These are phyloP conservation scores for Petasospora fabianii DNA, from an alignment of 1,139 yeast genomes.

Conservation along the genomic window DNA sequence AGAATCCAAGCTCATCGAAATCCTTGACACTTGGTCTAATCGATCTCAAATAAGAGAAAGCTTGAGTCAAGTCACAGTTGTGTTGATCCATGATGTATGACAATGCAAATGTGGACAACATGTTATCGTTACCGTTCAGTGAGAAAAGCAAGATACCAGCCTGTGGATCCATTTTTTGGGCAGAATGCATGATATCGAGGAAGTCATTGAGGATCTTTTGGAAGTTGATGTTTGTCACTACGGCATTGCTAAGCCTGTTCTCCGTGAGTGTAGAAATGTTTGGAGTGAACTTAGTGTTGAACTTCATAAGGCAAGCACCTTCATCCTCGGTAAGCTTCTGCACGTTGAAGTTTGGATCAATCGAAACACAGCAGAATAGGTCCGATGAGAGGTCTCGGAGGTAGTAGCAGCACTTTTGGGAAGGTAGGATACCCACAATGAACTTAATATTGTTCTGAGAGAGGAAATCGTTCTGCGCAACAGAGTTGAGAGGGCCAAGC, in stretches of 20 bases:
- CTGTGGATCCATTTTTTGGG: conserved; percentile 22
- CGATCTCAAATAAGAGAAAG: conserved; percentile 23
- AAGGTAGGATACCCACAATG: conserved; percentile 26
- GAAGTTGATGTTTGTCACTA: conserved; percentile 24
- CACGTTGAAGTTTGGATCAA: conserved; percentile 24
- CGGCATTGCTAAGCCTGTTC: conserved; percentile 22
- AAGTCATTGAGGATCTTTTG: conserved; percentile 24
- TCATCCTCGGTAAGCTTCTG: conserved; percentile 27
- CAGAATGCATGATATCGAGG: conserved; percentile 17
- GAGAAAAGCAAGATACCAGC: conserved; percentile 26
- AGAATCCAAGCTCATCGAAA: conserved; percentile 24
- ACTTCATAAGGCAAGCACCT: conserved; percentile 24
- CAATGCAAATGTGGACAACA: conserved; percentile 22
- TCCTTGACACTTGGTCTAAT: conserved; percentile 25
- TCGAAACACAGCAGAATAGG: conserved; percentile 21
- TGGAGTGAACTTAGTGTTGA: conserved; percentile 24
- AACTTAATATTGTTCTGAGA: conserved; percentile 26
- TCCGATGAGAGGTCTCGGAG: conserved; percentile 21
- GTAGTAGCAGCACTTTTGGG: conserved; percentile 24
- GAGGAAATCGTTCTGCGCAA: conserved; percentile 31
- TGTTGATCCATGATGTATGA: conserved; percentile 24
- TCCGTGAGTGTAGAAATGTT: conserved; percentile 20
- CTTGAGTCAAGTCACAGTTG: conserved; percentile 23
- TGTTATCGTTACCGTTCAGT: conserved; percentile 27
- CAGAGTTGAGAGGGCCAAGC: conserved; percentile 34